A percentile compares a stretch with the other conserved stretches of the same genome.
Evolutionary conservation across 768 basidiomycete genomes (phyloP).

Genomic region (Amanita jacksonii): DNA sequence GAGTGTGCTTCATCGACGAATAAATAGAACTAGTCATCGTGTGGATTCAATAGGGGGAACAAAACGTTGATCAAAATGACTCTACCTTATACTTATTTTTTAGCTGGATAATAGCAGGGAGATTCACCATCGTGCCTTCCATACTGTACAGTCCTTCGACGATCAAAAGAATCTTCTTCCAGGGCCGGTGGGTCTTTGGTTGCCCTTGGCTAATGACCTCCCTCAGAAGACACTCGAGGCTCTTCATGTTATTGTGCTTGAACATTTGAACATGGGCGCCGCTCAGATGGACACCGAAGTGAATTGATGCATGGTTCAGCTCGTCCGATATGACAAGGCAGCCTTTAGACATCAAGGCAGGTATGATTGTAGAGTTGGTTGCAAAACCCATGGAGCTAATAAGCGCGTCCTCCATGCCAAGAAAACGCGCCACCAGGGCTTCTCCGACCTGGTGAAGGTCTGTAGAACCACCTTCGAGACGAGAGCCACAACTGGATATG

Average conservation of each 20-base stretch:
- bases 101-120: conserved; percentile 75
- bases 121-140: conserved; percentile 91
- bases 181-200: conserved; percentile 95
- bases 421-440: conserved; percentile 80
- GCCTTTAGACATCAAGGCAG: conserved; percentile 84
- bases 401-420: conserved; percentile 84
- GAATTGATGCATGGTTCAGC: conserved; percentile 91
- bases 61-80: conserved; percentile 2
- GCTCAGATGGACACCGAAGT: conserved; percentile 82
- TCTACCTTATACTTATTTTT: conserved; percentile 93
- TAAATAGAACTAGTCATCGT: conserved; percentile 71
- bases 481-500: conserved; percentile 61
- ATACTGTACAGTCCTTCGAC: conserved; percentile 97
- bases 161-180: conserved; percentile 95
- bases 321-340: conserved; percentile 96
- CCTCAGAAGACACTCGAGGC: conserved; percentile 67
- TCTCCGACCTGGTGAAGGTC: conserved; percentile 80
- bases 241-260: conserved; percentile 94
- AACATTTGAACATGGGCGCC: conserved; percentile 87
- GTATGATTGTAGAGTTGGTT: conserved; percentile 89
- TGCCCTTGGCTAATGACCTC: conserved; percentile 97
- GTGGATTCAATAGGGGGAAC: not conserved
- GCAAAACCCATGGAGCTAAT: conserved; percentile 96
- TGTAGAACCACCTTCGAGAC: conserved; percentile 77
- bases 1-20: conserved; percentile 98